These are phyloP conservation scores for Sporisorium reilianum DNA, from an alignment of 1,284 basidiomycete species.

Conservation along the genomic window DNA sequence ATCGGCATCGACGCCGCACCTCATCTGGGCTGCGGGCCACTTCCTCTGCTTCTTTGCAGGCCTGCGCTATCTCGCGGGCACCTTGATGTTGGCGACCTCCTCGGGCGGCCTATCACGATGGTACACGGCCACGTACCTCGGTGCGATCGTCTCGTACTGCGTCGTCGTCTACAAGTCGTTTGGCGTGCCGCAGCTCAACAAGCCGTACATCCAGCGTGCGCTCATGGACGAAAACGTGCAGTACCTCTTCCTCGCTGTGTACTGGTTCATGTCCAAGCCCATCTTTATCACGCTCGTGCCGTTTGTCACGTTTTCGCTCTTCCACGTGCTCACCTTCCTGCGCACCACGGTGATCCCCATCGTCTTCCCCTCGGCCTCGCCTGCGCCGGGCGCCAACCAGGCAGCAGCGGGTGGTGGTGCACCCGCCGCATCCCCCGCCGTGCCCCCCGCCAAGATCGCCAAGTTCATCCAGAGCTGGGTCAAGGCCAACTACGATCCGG, in stretches of 20 bases:
- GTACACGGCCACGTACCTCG: slow-evolving; percentile 66
- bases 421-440: slow-evolving; percentile 32
- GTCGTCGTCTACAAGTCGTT: slow-evolving; percentile 70
- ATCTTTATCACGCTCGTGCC: slow-evolving; percentile 69
- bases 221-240: slow-evolving; percentile 70
- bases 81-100: slow-evolving; percentile 52
- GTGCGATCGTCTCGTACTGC: slow-evolving; percentile 69
- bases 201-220: slow-evolving; percentile 68
- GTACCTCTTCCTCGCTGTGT: slow-evolving; percentile 67
- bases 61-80: slow-evolving; percentile 61
- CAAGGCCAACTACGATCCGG: slow-evolving; percentile 69
- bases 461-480: slow-evolving; percentile 68
- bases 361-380: slow-evolving; percentile 48
- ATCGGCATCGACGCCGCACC: slow-evolving; percentile 65
- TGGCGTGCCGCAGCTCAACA: slow-evolving; percentile 66
- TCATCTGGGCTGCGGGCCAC: slow-evolving; percentile 69
- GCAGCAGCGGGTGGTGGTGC: slow-evolving; percentile 33
- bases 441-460: slow-evolving; percentile 56
- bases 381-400: slow-evolving; percentile 32
- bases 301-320: slow-evolving; percentile 69
- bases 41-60: slow-evolving; percentile 67
- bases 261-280: slow-evolving; percentile 69
- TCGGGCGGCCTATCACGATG: slow-evolving; percentile 58
- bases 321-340: slow-evolving; percentile 67
- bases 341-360: slow-evolving; percentile 63